phyloP scores from a whole-genome alignment of 1,139 yeast species.

The Magnusiomyces ingens region DNA sequence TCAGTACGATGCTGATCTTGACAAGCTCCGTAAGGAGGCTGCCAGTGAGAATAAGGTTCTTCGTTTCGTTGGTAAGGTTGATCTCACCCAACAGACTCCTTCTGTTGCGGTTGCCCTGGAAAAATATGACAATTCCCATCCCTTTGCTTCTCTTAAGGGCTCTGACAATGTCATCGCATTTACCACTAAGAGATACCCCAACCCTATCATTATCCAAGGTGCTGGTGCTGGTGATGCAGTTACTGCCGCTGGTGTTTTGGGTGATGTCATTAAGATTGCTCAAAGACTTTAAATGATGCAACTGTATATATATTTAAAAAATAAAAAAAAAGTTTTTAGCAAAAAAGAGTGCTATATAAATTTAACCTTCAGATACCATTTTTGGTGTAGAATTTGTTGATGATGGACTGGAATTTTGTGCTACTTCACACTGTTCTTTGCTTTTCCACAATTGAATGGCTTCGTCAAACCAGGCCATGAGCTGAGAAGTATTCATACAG shows the following conservation, averaged over 20 bases:
- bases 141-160: conserved; percentile 92
- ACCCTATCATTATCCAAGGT: conserved; percentile 93
- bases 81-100: conserved; percentile 44
- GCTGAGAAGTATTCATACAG: conserved; percentile 46
- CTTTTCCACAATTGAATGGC: conserved; percentile 28
- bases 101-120: conserved; percentile 81
- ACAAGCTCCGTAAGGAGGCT: conserved; percentile 72
- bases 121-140: conserved; percentile 73
- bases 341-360: neutral
- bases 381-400: conserved; percentile 11
- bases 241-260: conserved; percentile 96
- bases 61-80: conserved; percentile 89
- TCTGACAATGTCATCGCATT: conserved; percentile 93
- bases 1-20: conserved; percentile 71
- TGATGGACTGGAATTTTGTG: conserved; percentile 8
- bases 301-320: neutral
- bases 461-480: conserved; percentile 50
- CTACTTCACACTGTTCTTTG: conserved; percentile 12
- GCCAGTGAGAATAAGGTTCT: conserved; percentile 77
- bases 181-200: conserved; percentile 82
- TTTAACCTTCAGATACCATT: conserved; percentile 2
- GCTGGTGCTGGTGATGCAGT: conserved; percentile 87
- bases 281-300: conserved; percentile 54
- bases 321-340: neutral
- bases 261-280: conserved; percentile 85